Evolutionary conservation across 2,329 filamentous ascomycete species (phyloP).

Genomic region (Talaromyces sp.): DNA sequence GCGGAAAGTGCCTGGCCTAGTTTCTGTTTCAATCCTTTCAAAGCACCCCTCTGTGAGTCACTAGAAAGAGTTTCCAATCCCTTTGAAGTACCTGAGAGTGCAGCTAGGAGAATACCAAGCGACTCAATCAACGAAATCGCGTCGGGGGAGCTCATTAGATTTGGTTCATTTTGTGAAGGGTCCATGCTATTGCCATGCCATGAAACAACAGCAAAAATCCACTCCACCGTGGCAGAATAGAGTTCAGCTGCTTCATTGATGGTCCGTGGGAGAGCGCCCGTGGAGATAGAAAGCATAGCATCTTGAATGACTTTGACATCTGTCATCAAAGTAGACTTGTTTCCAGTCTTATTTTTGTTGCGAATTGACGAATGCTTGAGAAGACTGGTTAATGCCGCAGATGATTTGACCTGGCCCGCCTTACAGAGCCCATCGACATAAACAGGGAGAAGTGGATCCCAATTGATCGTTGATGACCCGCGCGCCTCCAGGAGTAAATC

Average conservation of each 20-base stretch:
- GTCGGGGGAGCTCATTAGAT: conserved; percentile 39
- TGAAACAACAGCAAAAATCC: conserved; percentile 42
- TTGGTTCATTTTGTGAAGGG: conserved; percentile 30
- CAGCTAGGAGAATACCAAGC: conserved; percentile 45
- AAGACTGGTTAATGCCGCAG: conserved; percentile 36
- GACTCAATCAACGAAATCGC: conserved; percentile 46
- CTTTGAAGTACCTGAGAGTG: conserved; percentile 40
- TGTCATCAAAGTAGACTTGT: conserved; percentile 41
- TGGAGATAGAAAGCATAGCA: conserved; percentile 42
- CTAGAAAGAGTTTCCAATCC: conserved; percentile 41
- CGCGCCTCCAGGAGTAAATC: conserved; percentile 41
- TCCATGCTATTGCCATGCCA: conserved; percentile 37
- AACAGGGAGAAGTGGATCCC: conserved; percentile 47
- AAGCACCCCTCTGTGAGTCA: conserved; percentile 18
- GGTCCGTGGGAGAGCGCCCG: conserved; percentile 35
- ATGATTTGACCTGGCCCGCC: conserved; percentile 35
- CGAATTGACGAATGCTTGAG: conserved; percentile 41
- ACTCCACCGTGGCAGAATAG: conserved; percentile 39
- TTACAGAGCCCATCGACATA: conserved; percentile 45
- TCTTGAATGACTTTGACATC: conserved; percentile 48
- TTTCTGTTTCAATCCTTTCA: conserved; percentile 37
- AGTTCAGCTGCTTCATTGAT: conserved; percentile 34
- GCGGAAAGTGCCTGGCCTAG: conserved; percentile 43
- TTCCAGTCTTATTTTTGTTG: conserved; percentile 6
- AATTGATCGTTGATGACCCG: conserved; percentile 35